Conservation (phyloP, 2,329 filamentous ascomycete genomes). For the Neofusicoccum umdonicola region DNA sequence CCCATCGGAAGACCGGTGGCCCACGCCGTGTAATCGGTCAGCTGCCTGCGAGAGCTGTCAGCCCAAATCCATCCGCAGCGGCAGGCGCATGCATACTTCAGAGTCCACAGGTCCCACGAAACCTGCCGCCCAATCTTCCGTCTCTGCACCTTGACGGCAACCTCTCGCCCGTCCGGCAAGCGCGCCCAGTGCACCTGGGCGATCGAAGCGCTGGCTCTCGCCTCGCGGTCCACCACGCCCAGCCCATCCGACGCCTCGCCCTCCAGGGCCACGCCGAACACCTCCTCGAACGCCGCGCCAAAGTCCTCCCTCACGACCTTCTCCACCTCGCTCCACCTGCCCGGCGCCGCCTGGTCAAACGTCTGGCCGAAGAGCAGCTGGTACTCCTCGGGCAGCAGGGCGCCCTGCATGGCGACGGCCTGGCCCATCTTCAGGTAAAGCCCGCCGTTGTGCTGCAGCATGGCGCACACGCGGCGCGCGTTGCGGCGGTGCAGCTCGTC, state of each 20-base stretch:
- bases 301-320: slow-evolving; percentile 86
- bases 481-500: slow-evolving; percentile 69
- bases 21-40: slow-evolving; percentile 66
- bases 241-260: slow-evolving; percentile 54
- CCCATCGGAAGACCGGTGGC: slow-evolving; percentile 88
- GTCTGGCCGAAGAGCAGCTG: slow-evolving; percentile 94
- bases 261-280: slow-evolving; percentile 84
- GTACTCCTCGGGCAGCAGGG: slow-evolving; percentile 88
- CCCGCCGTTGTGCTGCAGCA: slow-evolving; percentile 84
- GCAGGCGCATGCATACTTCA: slow-evolving; percentile 59
- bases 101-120: slow-evolving; percentile 92
- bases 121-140: slow-evolving; percentile 88
- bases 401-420: slow-evolving; percentile 97
- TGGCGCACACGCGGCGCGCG: slow-evolving; percentile 75
- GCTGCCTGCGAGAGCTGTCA: background rate
- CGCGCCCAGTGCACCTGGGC: slow-evolving; percentile 96
- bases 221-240: slow-evolving; percentile 69
- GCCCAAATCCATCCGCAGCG: background rate
- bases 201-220: slow-evolving; percentile 80
- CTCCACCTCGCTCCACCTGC: slow-evolving; percentile 81
- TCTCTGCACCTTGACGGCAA: slow-evolving; percentile 96
- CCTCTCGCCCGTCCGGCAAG: slow-evolving; percentile 80
- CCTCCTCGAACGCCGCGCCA: slow-evolving; percentile 79
- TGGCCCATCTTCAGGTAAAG: slow-evolving; percentile 97
- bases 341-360: slow-evolving; percentile 97